A percentile compares a stretch with the other conserved stretches of the same genome.
These are phyloP conservation scores for Pichia cactophila DNA, from an alignment of 1,139 yeast species.

Conservation along the genomic window DNA sequence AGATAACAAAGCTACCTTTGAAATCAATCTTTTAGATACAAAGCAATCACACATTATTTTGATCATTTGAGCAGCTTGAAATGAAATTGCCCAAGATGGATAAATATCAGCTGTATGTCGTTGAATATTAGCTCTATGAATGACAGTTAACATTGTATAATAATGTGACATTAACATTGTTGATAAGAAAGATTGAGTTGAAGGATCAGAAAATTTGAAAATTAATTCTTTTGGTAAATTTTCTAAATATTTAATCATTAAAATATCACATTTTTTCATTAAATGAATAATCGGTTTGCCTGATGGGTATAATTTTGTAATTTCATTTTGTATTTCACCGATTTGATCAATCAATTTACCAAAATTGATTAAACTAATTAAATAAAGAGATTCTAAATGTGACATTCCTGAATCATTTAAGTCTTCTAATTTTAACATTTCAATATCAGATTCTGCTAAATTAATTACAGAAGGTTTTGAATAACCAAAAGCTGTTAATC, in stretches of 20 bases:
- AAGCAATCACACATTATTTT: constrained; percentile 58
- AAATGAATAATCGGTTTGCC: constrained; percentile 26
- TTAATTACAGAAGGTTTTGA: constrained; percentile 69
- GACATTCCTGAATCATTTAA: constrained; percentile 41
- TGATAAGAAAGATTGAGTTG: constrained; percentile 46
- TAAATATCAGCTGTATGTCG: constrained; percentile 48
- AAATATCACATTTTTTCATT: constrained; percentile 62
- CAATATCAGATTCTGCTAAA: constrained; percentile 71
- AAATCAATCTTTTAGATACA: constrained; percentile 42
- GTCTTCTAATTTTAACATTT: constrained; percentile 62
- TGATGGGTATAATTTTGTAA: constrained; percentile 5
- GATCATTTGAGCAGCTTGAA: constrained; percentile 80
- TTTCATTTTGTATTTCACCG: constrained; percentile 60
- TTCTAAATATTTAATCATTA: constrained; percentile 75
- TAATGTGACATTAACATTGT: constrained; percentile 65
- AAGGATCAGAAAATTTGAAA: constrained; percentile 51
- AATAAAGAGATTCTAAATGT: constrained; percentile 49
- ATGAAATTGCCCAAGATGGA: constrained; percentile 80
- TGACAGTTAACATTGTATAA: constrained; percentile 61
- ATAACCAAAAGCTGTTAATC: constrained; percentile 56
- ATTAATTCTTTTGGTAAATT: constrained; percentile 59
- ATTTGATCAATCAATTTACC: constrained; percentile 72
- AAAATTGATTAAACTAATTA: constrained; percentile 58
- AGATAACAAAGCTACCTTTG: constrained; percentile 49
- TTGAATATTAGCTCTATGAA: constrained; percentile 65